Percentiles rank a stretch among this genome's conserved stretches.
Evolutionary conservation across 2,329 filamentous ascomycete genomes (phyloP).

Genomic region (Alternaria gaisen): DNA sequence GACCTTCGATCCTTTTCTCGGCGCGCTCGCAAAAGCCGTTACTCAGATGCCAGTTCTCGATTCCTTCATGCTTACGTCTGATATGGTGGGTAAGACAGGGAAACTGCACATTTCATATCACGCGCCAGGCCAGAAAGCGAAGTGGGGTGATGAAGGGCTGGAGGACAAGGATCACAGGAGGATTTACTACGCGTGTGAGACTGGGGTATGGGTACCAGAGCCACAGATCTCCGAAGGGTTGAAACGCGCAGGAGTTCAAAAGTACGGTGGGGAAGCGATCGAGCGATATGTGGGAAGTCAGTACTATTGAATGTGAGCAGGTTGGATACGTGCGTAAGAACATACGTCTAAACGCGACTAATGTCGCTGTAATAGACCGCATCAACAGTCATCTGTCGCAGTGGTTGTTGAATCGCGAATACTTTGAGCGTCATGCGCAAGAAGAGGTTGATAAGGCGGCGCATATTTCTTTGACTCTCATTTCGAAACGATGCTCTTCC

Average conservation of each 20-base stretch:
- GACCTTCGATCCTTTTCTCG: constrained; percentile 26
- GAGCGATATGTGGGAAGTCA: constrained; percentile 14
- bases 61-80: constrained; percentile 15
- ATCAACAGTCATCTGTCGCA: too few relatives aligned
- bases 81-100: neutral
- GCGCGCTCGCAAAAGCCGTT: constrained; percentile 28
- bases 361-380: too few relatives aligned
- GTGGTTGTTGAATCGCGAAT: neutral
- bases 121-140: constrained; percentile 7
- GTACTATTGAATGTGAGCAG: constrained; percentile 6
- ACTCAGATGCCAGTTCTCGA: constrained; percentile 21
- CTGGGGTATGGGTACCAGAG: constrained; percentile 14
- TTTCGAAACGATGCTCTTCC: neutral
- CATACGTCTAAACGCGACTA: too few relatives aligned
- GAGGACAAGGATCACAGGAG: constrained; percentile 2
- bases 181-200: constrained; percentile 16
- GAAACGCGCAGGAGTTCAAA: constrained; percentile 8
- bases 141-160: constrained; percentile 11
- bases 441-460: neutral
- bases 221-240: constrained; percentile 3
- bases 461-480: neutral
- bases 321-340: too few relatives aligned
- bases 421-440: neutral
- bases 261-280: constrained; percentile 8
- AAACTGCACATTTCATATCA: constrained; percentile 17